Evolutionary conservation across 805 yeast genomes (phyloP).

Genomic region (Candida pini): DNA sequence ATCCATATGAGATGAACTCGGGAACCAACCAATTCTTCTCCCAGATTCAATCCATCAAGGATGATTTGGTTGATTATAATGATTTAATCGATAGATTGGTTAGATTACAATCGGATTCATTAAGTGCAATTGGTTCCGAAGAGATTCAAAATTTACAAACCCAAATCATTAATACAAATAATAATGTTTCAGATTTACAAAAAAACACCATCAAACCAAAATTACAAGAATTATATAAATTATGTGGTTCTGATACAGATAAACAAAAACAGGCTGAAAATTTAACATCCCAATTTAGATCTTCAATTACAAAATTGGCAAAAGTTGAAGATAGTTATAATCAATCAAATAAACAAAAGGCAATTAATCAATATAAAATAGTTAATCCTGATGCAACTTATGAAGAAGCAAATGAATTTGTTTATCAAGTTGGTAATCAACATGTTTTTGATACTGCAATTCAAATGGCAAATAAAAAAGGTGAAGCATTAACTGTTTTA

Average conservation of each 20-base stretch:
- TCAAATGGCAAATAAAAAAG: constrained; percentile 78
- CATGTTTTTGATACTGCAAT: constrained; percentile 94
- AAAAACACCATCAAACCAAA: constrained; percentile 59
- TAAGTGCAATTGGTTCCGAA: constrained; percentile 69
- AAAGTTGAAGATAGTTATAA: constrained; percentile 81
- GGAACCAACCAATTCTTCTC: constrained; percentile 51
- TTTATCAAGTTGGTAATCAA: constrained; percentile 77
- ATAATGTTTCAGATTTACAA: constrained; percentile 78
- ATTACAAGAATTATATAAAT: constrained; percentile 71
- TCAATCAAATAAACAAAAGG: constrained; percentile 78
- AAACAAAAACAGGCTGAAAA: constrained; percentile 89
- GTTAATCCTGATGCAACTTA: constrained; percentile 83
- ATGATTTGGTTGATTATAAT: constrained; percentile 64
- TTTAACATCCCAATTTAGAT: constrained; percentile 77
- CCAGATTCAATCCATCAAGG: constrained; percentile 62
- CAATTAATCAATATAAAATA: constrained; percentile 87
- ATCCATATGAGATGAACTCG: constrained; percentile 21
- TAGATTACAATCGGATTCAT: constrained; percentile 60
- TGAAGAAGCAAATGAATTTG: constrained; percentile 77
- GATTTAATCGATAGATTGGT: constrained; percentile 65
- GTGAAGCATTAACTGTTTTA: constrained; percentile 92
- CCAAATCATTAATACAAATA: constrained; percentile 69
- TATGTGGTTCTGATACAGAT: constrained; percentile 66
- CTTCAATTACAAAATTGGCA: constrained; percentile 81
- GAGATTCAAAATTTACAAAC: constrained; percentile 63